Base-by-base conservation (phyloP, 495 filamentous ascomycete genomes). In the Podospora bellae-mahoneyi region DNA sequence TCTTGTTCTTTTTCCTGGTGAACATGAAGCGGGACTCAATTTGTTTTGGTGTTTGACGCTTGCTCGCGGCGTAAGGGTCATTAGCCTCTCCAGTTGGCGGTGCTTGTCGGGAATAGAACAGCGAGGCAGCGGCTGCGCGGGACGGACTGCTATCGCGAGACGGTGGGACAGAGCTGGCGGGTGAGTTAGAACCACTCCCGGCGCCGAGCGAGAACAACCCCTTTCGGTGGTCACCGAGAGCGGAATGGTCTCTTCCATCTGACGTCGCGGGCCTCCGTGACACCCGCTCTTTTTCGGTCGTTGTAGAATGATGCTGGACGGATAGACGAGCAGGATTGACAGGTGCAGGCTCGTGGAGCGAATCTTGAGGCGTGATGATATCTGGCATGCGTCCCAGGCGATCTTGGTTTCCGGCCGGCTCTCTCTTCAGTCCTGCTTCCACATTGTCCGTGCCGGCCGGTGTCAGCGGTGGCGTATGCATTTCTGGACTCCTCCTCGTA, bases 1-100 rank as follows among this genome's bases (percentile, higher is more conserved):
- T 62, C 71, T 80, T 77, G 32, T 48, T 39, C 76, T 84, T 80
- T 77, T 86, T 73, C 84, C 87, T 69, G 48, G 81, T 75, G 73
- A 99, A 98, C 39, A 95, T 88, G 67, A 97, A 98, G 69, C 94
- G 86, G 26, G 90, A 83, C 72, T 98, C 94, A 56, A 97, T 89
- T 18, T 78, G 78, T 59, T 87, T 79, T 71, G 92, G 92, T 4
- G 89, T 88, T 26, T 88, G 88, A 19, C 94, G 89, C 73, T 90
- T 94, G 74, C 86, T 89, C 66, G 92, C 90, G 18, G 92, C 90
- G 77, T 96, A 96, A 7, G 94, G 93, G 74, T 98, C 93, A 76
- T 97, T 91, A 27, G 81, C 87, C 44, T 96, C 93, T 19, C 90
- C 92, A 13, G 87, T 82, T 4, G 92, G 94, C 55, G 92, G 93